Conservation (phyloP, 305 asterid genomes). For the Coffea humblotiana region DNA sequence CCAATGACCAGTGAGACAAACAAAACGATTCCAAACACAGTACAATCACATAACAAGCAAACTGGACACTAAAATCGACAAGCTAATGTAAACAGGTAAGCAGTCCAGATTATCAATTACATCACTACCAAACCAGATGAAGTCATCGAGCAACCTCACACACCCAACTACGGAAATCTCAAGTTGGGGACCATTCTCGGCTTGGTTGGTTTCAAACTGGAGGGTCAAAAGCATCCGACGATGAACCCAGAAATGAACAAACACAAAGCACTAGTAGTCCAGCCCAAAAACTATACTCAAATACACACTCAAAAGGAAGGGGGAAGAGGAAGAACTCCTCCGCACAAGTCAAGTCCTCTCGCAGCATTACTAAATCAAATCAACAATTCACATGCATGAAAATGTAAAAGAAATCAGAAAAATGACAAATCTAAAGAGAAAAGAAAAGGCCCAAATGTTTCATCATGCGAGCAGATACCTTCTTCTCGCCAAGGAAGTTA, state of each 20-base stretch:
- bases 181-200: not conserved
- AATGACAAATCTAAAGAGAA: not conserved
- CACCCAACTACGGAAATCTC: not conserved
- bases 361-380: not conserved
- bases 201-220: too few relatives aligned
- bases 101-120: too few relatives aligned
- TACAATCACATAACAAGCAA: not conserved
- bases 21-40: not conserved
- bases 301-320: not conserved
- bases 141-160: not conserved
- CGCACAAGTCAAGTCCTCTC: not conserved
- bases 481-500: slow-evolving; percentile 81
- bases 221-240: not conserved
- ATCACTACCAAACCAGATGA: not conserved
- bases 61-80: not conserved
- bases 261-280: not conserved
- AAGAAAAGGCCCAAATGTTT: not conserved
- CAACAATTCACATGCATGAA: not conserved
- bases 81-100: too few relatives aligned
- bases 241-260: not conserved
- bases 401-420: not conserved
- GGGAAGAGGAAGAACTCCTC: not conserved
- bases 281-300: not conserved
- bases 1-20: not conserved
- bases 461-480: slow-evolving; percentile 28